Evolutionary conservation across 2,329 filamentous ascomycete genomes (phyloP).

Genomic region (Pseudocercospora musae): DNA sequence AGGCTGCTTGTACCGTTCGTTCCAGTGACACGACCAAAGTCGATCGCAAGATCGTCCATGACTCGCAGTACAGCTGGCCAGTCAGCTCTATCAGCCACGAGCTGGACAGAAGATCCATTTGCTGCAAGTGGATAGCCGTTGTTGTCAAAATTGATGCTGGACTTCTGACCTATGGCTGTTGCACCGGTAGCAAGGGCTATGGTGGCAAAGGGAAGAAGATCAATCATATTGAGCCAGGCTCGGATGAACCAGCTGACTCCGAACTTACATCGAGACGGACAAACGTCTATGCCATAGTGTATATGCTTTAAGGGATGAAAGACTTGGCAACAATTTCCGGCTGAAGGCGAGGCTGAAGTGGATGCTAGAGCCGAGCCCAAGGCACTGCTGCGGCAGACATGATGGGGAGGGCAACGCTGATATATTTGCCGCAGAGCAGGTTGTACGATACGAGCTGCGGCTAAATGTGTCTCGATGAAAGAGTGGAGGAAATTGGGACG

Average conservation of each 20-base stretch:
- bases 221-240: not conserved
- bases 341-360: not conserved
- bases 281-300: not conserved
- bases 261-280: not conserved
- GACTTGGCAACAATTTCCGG: not conserved
- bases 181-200: not conserved
- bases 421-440: not conserved
- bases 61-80: not conserved
- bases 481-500: not conserved
- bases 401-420: no score
- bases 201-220: not conserved
- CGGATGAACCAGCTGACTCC: not conserved
- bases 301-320: not conserved
- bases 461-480: not conserved
- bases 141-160: not conserved
- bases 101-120: not conserved
- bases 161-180: not conserved
- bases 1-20: not conserved
- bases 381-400: no score
- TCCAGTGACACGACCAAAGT: not conserved
- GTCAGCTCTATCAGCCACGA: not conserved
- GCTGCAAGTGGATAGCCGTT: not conserved
- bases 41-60: not conserved
- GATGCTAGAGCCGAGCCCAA: not conserved
- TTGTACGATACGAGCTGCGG: not conserved